These are phyloP conservation scores for Cutaneotrichosporon spelunceum DNA, from an alignment of 1,284 basidiomycete genomes.

Conservation along the genomic window DNA sequence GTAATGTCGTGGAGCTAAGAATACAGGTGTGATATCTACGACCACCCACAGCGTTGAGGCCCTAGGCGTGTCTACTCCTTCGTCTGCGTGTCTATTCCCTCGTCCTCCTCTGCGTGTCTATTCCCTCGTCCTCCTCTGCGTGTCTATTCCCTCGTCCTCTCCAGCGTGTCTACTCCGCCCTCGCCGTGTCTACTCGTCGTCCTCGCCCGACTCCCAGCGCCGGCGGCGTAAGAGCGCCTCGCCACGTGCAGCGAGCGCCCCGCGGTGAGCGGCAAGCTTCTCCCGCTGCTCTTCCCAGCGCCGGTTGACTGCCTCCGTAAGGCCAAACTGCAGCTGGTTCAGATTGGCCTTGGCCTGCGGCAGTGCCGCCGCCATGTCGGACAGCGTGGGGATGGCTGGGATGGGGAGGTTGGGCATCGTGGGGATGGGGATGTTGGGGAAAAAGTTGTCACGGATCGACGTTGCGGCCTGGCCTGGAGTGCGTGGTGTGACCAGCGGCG, in stretches of 20 bases:
- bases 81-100: too few relatives aligned
- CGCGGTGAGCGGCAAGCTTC: conserved; percentile 22
- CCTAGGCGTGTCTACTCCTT: too few relatives aligned
- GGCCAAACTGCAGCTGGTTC: conserved; percentile 23
- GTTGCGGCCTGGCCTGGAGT: conserved; percentile 33
- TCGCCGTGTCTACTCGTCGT: background rate
- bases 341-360: conserved; percentile 24
- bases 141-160: too few relatives aligned
- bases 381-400: conserved; percentile 23
- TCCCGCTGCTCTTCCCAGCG: conserved; percentile 42
- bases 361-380: conserved; percentile 24
- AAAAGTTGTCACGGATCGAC: conserved; percentile 29
- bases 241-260: conserved; percentile 17
- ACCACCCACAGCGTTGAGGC: background rate
- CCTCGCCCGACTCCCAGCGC: conserved; percentile 1
- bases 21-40: background rate
- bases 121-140: too few relatives aligned
- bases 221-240: conserved; percentile 9
- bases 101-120: too few relatives aligned
- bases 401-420: conserved; percentile 24
- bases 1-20: conserved; percentile 2
- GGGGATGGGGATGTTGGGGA: conserved; percentile 25
- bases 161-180: too few relatives aligned
- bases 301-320: conserved; percentile 38
- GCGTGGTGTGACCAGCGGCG: conserved; percentile 44